phyloP scores from a whole-genome alignment of 2,329 filamentous ascomycete species.

The Cephalotrichum gorgonifer region DNA sequence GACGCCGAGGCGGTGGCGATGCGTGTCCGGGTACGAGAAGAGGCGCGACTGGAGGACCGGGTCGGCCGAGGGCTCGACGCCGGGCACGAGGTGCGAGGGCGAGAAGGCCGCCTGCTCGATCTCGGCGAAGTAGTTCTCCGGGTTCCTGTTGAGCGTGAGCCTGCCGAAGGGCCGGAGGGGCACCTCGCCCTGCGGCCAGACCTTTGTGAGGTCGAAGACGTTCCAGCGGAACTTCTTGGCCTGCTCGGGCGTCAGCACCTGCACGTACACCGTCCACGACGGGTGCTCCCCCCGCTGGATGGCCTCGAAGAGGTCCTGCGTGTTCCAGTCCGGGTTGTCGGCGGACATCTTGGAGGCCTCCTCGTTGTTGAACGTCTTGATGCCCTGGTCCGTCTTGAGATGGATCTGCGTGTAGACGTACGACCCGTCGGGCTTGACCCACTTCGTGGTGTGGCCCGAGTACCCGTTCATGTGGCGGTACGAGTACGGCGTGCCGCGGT shows the following conservation, averaged over 20 bases:
- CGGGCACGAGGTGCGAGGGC: constrained; percentile 53
- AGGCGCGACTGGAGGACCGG: constrained; percentile 50
- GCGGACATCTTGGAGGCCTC: constrained; percentile 43
- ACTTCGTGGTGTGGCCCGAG: constrained; percentile 57
- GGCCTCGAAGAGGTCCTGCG: constrained; percentile 53
- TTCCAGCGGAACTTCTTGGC: constrained; percentile 47
- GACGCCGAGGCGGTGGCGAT: constrained; percentile 50
- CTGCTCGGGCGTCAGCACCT: constrained; percentile 51
- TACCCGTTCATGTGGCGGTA: constrained; percentile 60
- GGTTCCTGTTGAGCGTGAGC: constrained; percentile 55
- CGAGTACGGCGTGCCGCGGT: constrained; percentile 55
- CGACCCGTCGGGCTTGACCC: constrained; percentile 52
- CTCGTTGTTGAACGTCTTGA: constrained; percentile 46
- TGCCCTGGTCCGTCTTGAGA: constrained; percentile 52
- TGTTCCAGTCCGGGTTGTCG: constrained; percentile 52
- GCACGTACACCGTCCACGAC: constrained; percentile 54
- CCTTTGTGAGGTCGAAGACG: constrained; percentile 60
- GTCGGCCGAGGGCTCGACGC: constrained; percentile 52
- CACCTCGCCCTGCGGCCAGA: constrained; percentile 55
- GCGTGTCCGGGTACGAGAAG: constrained; percentile 53
- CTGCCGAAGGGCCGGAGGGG: constrained; percentile 51
- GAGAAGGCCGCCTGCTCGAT: constrained; percentile 60
- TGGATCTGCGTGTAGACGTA: constrained; percentile 60
- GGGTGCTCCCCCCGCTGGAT: constrained; percentile 52
- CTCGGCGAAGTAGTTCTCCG: constrained; percentile 58